Evolutionary conservation across 164 flowering plant species (phyloP), one percentile per base, ranked within the genome.

Genomic region (Vitis cinerea): DNA sequence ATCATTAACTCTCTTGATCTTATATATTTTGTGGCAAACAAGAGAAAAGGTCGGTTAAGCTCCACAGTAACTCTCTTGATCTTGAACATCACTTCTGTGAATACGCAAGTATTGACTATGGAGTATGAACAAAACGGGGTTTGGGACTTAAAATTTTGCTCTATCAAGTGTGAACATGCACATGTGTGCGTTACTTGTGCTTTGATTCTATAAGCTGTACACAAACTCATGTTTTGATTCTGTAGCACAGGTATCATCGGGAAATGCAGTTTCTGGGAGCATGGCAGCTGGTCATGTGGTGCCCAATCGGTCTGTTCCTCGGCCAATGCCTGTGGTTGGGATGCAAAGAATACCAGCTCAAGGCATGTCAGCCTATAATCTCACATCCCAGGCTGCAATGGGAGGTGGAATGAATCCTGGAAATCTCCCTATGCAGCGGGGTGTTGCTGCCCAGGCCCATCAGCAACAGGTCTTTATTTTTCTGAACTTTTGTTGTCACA

Each of bases 321-420:
- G 99, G 71, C 87, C 77, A 49, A 84, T 93, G 90, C 77, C 76
- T 49, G 76, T 88, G 80, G 84, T 82, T 16, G 86, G 86, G 72
- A 88, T 93, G 93, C 99, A 74, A 67, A 86, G 98, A 74, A 87
- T 93, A 86, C 91, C 78, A 69, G 86, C 83, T 79, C 89, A 83
- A 54, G 90, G 88, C 50, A 90, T 95, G 83, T 51, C 89, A 54
- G 80, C 86, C 64, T 95, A 90, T 75, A 90, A 85, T 79, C 83
- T 93, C n/a, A 80, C 93, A 59, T 80, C 94, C 62, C 98, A 95
- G 82, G 87, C 89, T 10, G 93, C 84, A 29, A 84, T 89, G 87
- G 90, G 86, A 50, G 76, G 84, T 77, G 92, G 90, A 68, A 84
- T 95, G 82, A 90, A 91, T 83, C 93, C 95, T 60, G 90, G 84